Evolutionary conservation across 306 rosid genomes (phyloP).

Genomic region (Clitoria ternatea): DNA sequence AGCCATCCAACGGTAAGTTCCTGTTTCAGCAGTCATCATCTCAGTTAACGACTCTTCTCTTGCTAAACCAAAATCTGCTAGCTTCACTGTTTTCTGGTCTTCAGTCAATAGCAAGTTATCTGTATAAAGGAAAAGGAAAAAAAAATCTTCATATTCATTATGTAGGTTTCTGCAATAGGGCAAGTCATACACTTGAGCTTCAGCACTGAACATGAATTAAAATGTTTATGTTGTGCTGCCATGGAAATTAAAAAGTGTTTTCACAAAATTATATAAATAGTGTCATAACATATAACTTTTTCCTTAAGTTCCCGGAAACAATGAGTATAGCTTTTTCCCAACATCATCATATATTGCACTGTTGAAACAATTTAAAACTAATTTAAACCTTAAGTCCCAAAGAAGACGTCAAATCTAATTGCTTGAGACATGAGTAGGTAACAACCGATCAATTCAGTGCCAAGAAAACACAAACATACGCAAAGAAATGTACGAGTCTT

Average conservation of each 20-base stretch:
- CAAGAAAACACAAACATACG: background rate
- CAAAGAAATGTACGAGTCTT: background rate
- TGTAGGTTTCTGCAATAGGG: too few species aligned
- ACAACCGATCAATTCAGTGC: background rate
- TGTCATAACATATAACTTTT: background rate
- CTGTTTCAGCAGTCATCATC: conserved; percentile 98
- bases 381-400: background rate
- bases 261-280: background rate
- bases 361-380: conserved; percentile 5
- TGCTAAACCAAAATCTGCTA: conserved; percentile 96
- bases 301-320: background rate
- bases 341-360: background rate
- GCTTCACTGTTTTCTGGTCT: conserved; percentile 74
- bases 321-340: too few species aligned
- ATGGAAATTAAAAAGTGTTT: background rate
- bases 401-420: background rate
- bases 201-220: background rate
- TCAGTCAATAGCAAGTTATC: conserved; percentile 83
- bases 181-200: background rate
- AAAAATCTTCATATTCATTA: conserved; percentile 20
- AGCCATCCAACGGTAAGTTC: conserved; percentile 99
- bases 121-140: conserved; percentile 34
- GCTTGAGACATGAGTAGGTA: background rate
- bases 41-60: conserved; percentile 93
- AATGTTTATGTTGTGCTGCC: background rate